These are phyloP conservation scores for Eleusine indica DNA, from an alignment of 176 grass and related monocot species.

Conservation along the genomic window DNA sequence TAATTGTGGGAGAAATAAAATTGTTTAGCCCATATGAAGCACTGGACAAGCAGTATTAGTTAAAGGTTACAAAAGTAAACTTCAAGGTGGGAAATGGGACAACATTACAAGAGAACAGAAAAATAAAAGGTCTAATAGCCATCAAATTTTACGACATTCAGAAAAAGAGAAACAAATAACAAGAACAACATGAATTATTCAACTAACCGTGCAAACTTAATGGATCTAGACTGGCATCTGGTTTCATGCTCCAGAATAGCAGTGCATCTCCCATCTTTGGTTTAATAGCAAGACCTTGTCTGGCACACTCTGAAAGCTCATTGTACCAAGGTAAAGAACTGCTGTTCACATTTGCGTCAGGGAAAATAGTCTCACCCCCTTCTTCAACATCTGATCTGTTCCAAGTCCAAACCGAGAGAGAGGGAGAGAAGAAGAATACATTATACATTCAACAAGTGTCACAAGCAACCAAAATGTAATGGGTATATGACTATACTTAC, in stretches of 20 bases:
- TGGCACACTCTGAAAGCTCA: conserved; percentile 84
- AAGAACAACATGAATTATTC: background rate
- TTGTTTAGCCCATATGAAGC: background rate
- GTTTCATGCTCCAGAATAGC: conserved; percentile 95
- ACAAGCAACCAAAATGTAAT: conserved; percentile 1
- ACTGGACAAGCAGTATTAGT: background rate
- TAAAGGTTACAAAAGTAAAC: background rate
- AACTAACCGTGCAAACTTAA: conserved; percentile 91
- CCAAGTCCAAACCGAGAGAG: background rate
- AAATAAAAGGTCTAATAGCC: background rate
- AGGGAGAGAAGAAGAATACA: background rate
- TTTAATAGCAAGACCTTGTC: conserved; percentile 68
- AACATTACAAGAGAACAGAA: background rate
- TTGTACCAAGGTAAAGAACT: conserved; percentile 78
- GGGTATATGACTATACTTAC: conserved; percentile 54
- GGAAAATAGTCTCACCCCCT: conserved; percentile 96
- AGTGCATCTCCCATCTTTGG: conserved; percentile 93
- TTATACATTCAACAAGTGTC: background rate
- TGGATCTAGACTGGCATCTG: conserved; percentile 79
- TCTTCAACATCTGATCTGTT: conserved; percentile 92
- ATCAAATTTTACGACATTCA: background rate
- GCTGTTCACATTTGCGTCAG: conserved; percentile 76
- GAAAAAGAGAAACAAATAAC: background rate
- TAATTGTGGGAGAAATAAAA: conserved; percentile 6
- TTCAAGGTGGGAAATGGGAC: conserved; percentile 1